Conservation (phyloP, 345 rosid species). For the Acer saccharum region DNA sequence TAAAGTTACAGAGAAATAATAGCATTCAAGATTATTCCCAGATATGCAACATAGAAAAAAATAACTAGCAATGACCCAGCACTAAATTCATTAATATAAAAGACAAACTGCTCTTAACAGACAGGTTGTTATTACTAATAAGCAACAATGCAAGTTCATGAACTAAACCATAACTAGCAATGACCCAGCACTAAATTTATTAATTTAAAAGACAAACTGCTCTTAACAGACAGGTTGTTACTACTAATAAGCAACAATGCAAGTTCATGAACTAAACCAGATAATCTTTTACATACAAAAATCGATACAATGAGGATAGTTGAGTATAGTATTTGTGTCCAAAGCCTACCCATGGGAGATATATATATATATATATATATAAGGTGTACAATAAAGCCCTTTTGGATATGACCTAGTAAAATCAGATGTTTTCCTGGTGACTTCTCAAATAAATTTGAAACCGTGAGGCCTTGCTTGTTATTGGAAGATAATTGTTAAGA, state of each 20-base stretch:
- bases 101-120: not conserved
- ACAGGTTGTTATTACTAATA: not conserved
- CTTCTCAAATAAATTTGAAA: not conserved
- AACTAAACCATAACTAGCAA: not conserved
- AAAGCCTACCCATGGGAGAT: not conserved
- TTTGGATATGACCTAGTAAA: not conserved
- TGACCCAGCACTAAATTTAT: slow-evolving; percentile 5
- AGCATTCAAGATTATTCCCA: not conserved
- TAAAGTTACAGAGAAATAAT: not conserved
- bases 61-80: not conserved
- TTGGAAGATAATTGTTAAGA: not conserved
- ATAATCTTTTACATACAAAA: not conserved
- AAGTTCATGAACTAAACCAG: slow-evolving; percentile 1
- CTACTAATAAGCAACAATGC: not conserved
- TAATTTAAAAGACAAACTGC: not conserved
- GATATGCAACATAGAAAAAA: not conserved
- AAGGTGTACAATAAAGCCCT: not conserved
- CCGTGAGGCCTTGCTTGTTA: not conserved
- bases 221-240: not conserved
- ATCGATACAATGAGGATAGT: not conserved
- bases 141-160: not conserved
- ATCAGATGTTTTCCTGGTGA: not conserved
- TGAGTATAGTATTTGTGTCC: not conserved
- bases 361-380: not conserved
- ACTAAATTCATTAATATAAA: not conserved